A percentile compares a stretch with the other conserved stretches of the same genome.
These are phyloP conservation scores for Chalciporus sp. DNA, from an alignment of 1,284 basidiomycete species.

Conservation along the genomic window DNA sequence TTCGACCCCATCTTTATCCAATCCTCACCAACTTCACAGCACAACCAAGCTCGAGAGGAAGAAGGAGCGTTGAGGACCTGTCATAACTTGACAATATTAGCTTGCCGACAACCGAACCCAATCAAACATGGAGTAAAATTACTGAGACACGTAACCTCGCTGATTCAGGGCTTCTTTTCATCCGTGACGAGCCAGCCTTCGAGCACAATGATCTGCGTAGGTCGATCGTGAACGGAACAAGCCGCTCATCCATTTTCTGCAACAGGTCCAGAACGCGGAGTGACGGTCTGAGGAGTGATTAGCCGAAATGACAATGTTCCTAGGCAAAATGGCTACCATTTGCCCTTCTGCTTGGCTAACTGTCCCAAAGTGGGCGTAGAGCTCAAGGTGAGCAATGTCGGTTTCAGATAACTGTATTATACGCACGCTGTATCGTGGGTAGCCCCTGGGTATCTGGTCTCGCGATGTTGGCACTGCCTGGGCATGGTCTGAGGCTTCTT, in stretches of 20 bases:
- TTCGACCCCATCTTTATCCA: slow-evolving; percentile 12
- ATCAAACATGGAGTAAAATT: slow-evolving; percentile 25
- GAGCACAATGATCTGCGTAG: slow-evolving; percentile 4
- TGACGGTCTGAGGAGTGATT: not conserved
- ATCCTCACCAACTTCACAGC: slow-evolving; percentile 12
- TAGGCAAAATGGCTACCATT: not conserved
- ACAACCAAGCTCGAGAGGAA: slow-evolving; percentile 7
- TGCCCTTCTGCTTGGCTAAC: slow-evolving; percentile 8
- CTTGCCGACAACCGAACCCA: slow-evolving; percentile 24
- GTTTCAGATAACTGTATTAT: not conserved
- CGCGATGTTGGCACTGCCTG: slow-evolving; percentile 28
- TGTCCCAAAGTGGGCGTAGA: not conserved
- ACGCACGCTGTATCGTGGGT: not conserved
- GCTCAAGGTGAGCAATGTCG: slow-evolving; percentile 9
- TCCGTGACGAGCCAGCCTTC: slow-evolving; percentile 4
- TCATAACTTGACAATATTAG: slow-evolving; percentile 9
- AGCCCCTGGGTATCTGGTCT: slow-evolving; percentile 22
- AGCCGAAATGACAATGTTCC: slow-evolving; percentile 4
- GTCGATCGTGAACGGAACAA: slow-evolving; percentile 6
- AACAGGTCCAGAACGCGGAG: slow-evolving; percentile 5
- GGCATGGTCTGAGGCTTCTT: slow-evolving; percentile 45
- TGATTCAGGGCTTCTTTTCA: slow-evolving; percentile 4
- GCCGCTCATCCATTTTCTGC: slow-evolving; percentile 5
- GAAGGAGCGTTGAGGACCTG: slow-evolving; percentile 5
- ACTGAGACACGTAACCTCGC: slow-evolving; percentile 20